Conservation (phyloP, 805 yeast genomes). For the Grigorovia jiainica region DNA sequence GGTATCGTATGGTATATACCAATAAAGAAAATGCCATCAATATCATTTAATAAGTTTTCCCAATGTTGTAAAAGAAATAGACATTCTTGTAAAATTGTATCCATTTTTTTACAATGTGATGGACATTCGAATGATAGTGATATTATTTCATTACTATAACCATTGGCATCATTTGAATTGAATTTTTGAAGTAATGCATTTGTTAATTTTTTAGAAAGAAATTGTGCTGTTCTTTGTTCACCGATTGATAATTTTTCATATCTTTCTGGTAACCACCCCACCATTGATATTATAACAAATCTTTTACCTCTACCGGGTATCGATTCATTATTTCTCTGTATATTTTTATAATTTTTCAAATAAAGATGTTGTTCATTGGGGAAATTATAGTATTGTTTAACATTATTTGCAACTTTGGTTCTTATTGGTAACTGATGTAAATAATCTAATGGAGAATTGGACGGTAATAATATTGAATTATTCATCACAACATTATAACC, state of each 20-base stretch:
- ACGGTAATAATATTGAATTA: constrained; percentile 25
- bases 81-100: constrained; percentile 34
- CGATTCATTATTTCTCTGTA: neutral
- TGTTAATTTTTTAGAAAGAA: constrained; percentile 21
- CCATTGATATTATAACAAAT: constrained; percentile 23
- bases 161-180: constrained; percentile 4
- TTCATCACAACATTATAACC: constrained; percentile 18
- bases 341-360: constrained; percentile 14
- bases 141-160: constrained; percentile 8
- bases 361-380: constrained; percentile 31
- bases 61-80: constrained; percentile 39
- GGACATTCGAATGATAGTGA: constrained; percentile 31
- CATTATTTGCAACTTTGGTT: constrained; percentile 29
- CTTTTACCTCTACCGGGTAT: constrained; percentile 11
- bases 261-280: constrained; percentile 26
- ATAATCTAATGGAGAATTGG: constrained; percentile 16
- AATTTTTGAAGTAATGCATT: constrained; percentile 24
- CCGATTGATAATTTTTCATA: constrained; percentile 24
- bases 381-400: constrained; percentile 31
- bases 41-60: constrained; percentile 37
- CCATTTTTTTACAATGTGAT: constrained; percentile 17
- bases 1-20: constrained; percentile 49
- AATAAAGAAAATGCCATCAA: constrained; percentile 40
- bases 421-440: constrained; percentile 26
- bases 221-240: constrained; percentile 21